A percentile compares a stretch with the other conserved stretches of the same genome.
These are phyloP conservation scores for Mytilinidion resinicola DNA, from an alignment of 495 filamentous ascomycete genomes.

Conservation along the genomic window DNA sequence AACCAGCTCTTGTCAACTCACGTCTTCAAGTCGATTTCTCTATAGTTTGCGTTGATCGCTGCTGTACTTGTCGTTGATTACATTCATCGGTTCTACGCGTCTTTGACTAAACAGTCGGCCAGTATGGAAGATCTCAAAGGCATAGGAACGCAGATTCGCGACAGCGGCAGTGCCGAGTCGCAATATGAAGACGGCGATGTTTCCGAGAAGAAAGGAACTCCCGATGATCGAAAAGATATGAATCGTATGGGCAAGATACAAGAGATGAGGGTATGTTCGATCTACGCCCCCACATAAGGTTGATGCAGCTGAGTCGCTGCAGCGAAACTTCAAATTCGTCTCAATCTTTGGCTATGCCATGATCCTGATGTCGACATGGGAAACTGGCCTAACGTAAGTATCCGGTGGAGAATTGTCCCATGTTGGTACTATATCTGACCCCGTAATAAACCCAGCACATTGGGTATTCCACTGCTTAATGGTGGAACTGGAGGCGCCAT, in stretches of 20 bases:
- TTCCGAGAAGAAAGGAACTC: constrained; percentile 19
- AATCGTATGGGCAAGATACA: constrained; percentile 24
- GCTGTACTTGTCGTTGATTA: too few relatives aligned
- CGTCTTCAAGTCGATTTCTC: too few relatives aligned
- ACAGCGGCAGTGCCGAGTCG: constrained; percentile 17
- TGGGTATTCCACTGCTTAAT: constrained; percentile 1
- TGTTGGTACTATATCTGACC: background rate
- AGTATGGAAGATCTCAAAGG: constrained; percentile 17
- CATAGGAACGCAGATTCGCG: constrained; percentile 6
- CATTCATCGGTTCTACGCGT: too few relatives aligned
- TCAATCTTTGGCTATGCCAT: constrained; percentile 28
- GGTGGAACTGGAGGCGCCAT: constrained; percentile 9
- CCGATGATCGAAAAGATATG: constrained; percentile 19
- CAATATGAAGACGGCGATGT: constrained; percentile 7
- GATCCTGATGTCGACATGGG: constrained; percentile 22
- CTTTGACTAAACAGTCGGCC: background rate
- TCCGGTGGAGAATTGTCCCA: background rate
- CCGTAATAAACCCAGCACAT: background rate
- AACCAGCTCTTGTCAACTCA: too few relatives aligned
- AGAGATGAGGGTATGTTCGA: constrained; percentile 17
- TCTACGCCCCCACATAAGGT: background rate
- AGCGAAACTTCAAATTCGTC: constrained; percentile 25
- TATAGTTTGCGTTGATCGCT: too few relatives aligned
- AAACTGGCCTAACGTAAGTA: constrained; percentile 2
- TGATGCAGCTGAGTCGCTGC: background rate